Evolutionary conservation across 306 rosid genomes (phyloP).

Genomic region (Castanea mollissima): DNA sequence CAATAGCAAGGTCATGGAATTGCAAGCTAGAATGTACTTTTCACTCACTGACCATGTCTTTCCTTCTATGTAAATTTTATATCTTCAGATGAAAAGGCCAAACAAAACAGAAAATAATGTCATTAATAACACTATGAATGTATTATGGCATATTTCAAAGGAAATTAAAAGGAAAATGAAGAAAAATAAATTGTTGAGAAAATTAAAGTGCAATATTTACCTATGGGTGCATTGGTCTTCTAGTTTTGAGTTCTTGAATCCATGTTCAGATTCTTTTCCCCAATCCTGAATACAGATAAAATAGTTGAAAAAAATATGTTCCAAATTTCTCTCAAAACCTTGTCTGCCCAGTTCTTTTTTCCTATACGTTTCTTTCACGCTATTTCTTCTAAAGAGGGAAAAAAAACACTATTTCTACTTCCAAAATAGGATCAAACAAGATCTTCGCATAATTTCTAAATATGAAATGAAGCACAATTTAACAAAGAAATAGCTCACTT

Average conservation of each 20-base stretch:
- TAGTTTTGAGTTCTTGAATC: slow-evolving; percentile 62
- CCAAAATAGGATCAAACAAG: too few species aligned
- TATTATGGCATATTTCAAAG: background rate
- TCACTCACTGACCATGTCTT: slow-evolving; percentile 82
- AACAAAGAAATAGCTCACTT: too few species aligned
- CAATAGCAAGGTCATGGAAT: slow-evolving; percentile 50
- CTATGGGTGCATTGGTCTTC: slow-evolving; percentile 72
- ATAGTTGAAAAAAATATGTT: too few species aligned
- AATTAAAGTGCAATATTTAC: slow-evolving; percentile 3
- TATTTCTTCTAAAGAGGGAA: too few species aligned
- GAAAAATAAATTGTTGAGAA: background rate
- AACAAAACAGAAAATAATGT: background rate
- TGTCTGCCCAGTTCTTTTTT: too few species aligned
- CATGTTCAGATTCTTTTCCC: slow-evolving; percentile 61
- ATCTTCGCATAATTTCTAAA: too few species aligned
- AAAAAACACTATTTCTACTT: too few species aligned
- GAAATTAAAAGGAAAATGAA: background rate
- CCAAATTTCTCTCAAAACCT: too few species aligned
- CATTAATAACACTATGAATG: background rate
- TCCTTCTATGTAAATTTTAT: slow-evolving; percentile 78
- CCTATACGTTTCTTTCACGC: too few species aligned
- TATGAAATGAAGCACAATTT: too few species aligned
- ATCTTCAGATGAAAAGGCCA: slow-evolving; percentile 28
- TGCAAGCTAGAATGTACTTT: slow-evolving; percentile 75
- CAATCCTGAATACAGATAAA: slow-evolving; percentile 52